Evolutionary conservation across 2,329 filamentous ascomycete genomes (phyloP).

Genomic region (Colletotrichum limetticola): DNA sequence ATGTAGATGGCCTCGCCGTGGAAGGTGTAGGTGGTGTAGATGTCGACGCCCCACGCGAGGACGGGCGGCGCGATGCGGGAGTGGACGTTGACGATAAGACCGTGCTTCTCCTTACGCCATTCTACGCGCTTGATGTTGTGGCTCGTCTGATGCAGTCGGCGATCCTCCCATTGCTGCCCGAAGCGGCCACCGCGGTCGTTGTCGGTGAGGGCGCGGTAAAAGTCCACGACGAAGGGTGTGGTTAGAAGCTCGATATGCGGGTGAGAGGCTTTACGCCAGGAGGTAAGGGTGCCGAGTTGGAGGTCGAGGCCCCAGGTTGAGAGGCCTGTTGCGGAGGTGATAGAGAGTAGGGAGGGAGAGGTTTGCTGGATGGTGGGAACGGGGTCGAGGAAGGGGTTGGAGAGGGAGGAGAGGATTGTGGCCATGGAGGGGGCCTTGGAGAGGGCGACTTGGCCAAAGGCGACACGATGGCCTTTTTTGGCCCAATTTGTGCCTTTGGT

Average conservation of each 20-base stretch:
- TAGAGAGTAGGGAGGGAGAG: slow-evolving; percentile 42
- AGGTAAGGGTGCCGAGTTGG: slow-evolving; percentile 52
- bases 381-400: slow-evolving; percentile 14
- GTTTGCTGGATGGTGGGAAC: slow-evolving; percentile 23
- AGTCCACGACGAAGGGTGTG: slow-evolving; percentile 58
- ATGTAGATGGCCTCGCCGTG: slow-evolving; percentile 59
- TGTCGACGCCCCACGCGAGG: slow-evolving; percentile 68
- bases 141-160: slow-evolving; percentile 57
- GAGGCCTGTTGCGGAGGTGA: slow-evolving; percentile 47
- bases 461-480: slow-evolving; percentile 60
- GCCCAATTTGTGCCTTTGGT: slow-evolving; percentile 61
- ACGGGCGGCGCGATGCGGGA: slow-evolving; percentile 70
- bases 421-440: slow-evolving; percentile 44
- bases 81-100: slow-evolving; percentile 56
- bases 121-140: slow-evolving; percentile 51
- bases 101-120: slow-evolving; percentile 45
- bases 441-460: slow-evolving; percentile 60
- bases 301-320: slow-evolving; percentile 58
- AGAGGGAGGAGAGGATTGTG: slow-evolving; percentile 34
- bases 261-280: slow-evolving; percentile 48
- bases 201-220: slow-evolving; percentile 75
- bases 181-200: slow-evolving; percentile 68
- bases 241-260: slow-evolving; percentile 53
- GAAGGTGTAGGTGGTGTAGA: slow-evolving; percentile 66
- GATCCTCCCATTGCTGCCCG: slow-evolving; percentile 66